Evolutionary conservation across 495 filamentous ascomycete species (phyloP).

Genomic region (Diplogelasinospora grovesii): DNA sequence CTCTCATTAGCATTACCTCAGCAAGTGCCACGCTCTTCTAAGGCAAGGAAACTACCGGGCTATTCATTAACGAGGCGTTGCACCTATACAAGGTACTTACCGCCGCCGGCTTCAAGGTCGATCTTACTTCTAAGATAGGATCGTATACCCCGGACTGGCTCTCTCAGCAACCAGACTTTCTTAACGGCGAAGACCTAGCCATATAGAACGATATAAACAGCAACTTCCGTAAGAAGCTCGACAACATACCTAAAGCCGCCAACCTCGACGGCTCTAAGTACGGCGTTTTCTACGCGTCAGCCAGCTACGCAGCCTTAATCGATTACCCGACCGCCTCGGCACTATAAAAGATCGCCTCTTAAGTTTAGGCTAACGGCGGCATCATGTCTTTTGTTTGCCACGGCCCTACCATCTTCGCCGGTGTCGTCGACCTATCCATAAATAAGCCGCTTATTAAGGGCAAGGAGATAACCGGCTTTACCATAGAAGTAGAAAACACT

Average conservation of each 20-base stretch:
- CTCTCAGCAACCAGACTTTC: slow-evolving; percentile 35
- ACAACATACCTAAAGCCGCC: slow-evolving; percentile 29
- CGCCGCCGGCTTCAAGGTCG: slow-evolving; percentile 42
- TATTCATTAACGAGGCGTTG: slow-evolving; percentile 45
- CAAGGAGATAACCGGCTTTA: slow-evolving; percentile 39
- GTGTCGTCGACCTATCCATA: slow-evolving; percentile 30
- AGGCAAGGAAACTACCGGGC: slow-evolving; percentile 32
- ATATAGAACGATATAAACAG: slow-evolving; percentile 35
- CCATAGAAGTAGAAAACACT: slow-evolving; percentile 34
- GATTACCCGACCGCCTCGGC: slow-evolving; percentile 37
- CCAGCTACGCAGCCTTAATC: slow-evolving; percentile 40
- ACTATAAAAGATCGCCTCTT: slow-evolving; percentile 33
- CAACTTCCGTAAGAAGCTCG: slow-evolving; percentile 37
- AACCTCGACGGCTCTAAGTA: slow-evolving; percentile 23
- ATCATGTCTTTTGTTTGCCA: slow-evolving; percentile 38
- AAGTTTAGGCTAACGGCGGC: slow-evolving; percentile 36
- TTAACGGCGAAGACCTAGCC: slow-evolving; percentile 29
- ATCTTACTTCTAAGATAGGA: slow-evolving; percentile 45
- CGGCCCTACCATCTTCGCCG: slow-evolving; percentile 39
- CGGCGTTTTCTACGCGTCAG: slow-evolving; percentile 40
- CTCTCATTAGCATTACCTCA: slow-evolving; percentile 42
- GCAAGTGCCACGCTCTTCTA: slow-evolving; percentile 38
- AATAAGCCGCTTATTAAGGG: slow-evolving; percentile 37
- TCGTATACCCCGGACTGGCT: slow-evolving; percentile 41
- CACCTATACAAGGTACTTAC: slow-evolving; percentile 43